Evolutionary conservation across 116 monocot genomes (phyloP).

Genomic region (Posidonia oceanica): DNA sequence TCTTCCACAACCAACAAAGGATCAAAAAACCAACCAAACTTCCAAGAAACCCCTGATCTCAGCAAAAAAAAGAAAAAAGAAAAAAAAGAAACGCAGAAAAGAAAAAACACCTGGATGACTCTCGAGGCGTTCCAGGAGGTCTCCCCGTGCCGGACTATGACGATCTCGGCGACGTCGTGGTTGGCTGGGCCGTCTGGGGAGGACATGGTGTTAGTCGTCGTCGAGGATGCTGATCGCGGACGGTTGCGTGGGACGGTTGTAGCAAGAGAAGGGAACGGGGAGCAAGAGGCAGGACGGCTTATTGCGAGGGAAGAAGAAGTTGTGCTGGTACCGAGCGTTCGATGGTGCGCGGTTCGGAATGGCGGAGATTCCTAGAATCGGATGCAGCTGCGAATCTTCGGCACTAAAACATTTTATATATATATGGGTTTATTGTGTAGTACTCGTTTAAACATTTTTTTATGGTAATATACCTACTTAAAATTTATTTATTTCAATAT

Average conservation of each 20-base stretch:
- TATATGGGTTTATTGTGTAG: too few species aligned
- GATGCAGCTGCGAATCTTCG: too few species aligned
- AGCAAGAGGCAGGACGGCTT: too few species aligned
- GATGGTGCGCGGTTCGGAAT: too few species aligned
- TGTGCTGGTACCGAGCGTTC: too few species aligned
- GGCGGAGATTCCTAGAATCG: too few species aligned
- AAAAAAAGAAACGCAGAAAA: neutral
- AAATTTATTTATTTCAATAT: too few species aligned
- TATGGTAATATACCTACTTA: too few species aligned
- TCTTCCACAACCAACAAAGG: neutral
- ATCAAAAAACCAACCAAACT: neutral
- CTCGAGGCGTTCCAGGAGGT: conserved; percentile 65
- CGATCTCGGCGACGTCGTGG: conserved; percentile 50
- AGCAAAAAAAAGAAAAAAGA: neutral
- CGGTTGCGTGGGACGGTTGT: neutral
- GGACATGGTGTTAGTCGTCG: neutral
- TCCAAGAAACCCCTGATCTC: neutral
- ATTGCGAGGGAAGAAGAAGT: too few species aligned
- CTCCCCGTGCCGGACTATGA: conserved; percentile 80
- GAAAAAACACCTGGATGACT: conserved; percentile 54
- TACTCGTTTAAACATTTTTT: too few species aligned
- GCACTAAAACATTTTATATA: too few species aligned
- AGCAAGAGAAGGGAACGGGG: too few species aligned
- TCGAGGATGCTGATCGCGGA: neutral
- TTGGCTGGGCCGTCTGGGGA: neutral